Evolutionary conservation across 139 green algal species (phyloP).

Genomic region (Chlamydomonas asymmetrica): DNA sequence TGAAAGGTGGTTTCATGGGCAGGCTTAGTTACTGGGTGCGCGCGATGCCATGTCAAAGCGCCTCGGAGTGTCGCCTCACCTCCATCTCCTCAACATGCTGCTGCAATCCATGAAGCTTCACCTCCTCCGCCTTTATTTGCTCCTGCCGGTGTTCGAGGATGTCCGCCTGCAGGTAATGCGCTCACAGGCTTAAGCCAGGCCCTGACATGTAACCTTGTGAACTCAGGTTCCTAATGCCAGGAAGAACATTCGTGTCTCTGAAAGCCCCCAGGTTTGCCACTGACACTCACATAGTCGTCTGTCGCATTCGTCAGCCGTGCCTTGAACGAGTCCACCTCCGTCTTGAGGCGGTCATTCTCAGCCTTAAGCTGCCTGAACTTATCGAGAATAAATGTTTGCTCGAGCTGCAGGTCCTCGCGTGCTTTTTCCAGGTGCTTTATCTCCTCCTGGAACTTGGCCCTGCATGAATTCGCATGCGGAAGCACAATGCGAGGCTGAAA

Average conservation of each 20-base stretch:
- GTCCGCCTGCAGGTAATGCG: no score
- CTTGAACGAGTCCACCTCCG: constrained; percentile 48
- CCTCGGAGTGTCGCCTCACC: not conserved
- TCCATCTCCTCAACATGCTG: constrained; percentile 22
- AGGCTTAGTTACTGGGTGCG: no score
- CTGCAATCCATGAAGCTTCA: constrained; percentile 40
- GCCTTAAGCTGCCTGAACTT: constrained; percentile 57
- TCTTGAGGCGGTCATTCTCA: constrained; percentile 52
- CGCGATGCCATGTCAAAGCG: not conserved
- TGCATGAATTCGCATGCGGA: not conserved
- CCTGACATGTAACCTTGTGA: no score
- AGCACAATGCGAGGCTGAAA: no score
- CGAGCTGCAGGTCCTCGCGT: constrained; percentile 50
- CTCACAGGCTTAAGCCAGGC: no score
- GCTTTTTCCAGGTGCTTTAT: constrained; percentile 35
- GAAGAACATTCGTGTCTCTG: no score
- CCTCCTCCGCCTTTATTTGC: constrained; percentile 55
- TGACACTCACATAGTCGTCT: constrained; percentile 64
- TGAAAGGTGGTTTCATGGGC: no score
- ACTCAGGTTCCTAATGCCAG: no score
- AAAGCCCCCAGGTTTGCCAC: no score
- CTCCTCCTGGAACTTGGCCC: constrained; percentile 50
- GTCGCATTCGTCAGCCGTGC: constrained; percentile 48
- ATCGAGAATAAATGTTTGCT: constrained; percentile 57
- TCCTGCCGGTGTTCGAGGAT: constrained; percentile 64